Evolutionary conservation across 78 protist genomes (phyloP), one percentile per base, ranked within the genome.

Genomic region (Trichosphaerium sp.): DNA sequence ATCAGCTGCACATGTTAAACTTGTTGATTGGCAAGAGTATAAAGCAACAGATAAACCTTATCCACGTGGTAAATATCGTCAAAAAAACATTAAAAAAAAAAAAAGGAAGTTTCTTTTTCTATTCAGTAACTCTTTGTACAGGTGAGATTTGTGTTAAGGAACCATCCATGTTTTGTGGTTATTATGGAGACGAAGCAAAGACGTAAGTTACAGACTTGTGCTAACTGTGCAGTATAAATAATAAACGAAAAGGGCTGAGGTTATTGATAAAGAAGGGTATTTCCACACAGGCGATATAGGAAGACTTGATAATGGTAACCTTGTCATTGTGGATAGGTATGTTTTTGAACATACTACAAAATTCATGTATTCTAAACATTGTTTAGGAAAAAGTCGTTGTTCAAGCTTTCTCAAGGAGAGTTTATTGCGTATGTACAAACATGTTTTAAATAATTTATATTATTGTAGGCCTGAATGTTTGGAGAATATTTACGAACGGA

Each of bases 231-330:
- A n/a, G n/a, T n/a, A n/a, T n/a, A n/a, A n/a, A n/a, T n/a, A n/a
- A n/a, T n/a, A n/a, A n/a, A n/a, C n/a, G n/a, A n/a, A n/a, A n/a
- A n/a, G n/a, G 32, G 1, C 6, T 2, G 69, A 78, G 35, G 75
- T 10, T 25, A 2, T 64, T 18, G 63, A 54, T 18, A 31, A 0
- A 11, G 59, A 64, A 25, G 84, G 84, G 37, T 78, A 74, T 70
- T 61, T 62, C 35, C 65, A 61, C 29, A 78, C 84, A 23, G 71
- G 72, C 28, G 84, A 76, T 37, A 58, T 76, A 31, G 78, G 66
- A 0, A 51, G 15, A 15, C 49, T 15, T 44, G 49, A 56, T 56
- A 34, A 21, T 14, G 12, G n/a, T n/a, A 28, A 28, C n/a, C 32
- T 56, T 14, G n/a, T 56, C 54, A 14, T 12, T 56, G 61, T n/a